Percentiles rank a stretch among this genome's conserved stretches.
These are phyloP conservation scores for Harrya chromipes DNA, from an alignment of 768 basidiomycete species.

Conservation along the genomic window DNA sequence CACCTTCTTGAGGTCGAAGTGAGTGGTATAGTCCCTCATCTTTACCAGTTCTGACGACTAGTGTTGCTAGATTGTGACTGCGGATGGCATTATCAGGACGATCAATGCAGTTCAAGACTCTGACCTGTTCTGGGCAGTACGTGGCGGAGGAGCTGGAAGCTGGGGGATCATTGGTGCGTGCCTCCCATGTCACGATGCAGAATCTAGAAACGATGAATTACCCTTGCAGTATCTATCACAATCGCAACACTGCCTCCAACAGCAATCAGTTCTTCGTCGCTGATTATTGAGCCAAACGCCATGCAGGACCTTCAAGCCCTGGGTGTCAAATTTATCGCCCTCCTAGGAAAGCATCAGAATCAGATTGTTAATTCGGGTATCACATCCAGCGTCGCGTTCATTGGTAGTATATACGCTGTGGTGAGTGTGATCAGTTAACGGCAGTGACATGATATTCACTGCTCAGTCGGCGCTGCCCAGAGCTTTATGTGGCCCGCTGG, in stretches of 20 bases:
- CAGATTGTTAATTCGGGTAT: slow-evolving; percentile 13
- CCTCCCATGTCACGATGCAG: neutral
- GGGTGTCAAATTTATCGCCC: slow-evolving; percentile 17
- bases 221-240: slow-evolving; percentile 16
- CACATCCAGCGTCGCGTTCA: neutral
- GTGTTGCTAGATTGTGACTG: slow-evolving; percentile 33
- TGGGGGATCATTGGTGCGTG: slow-evolving; percentile 42
- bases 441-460: too few species aligned
- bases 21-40: neutral
- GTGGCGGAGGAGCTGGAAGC: slow-evolving; percentile 52
- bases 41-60: neutral
- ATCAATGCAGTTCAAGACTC: slow-evolving; percentile 41
- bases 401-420: neutral
- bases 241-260: slow-evolving; percentile 9
- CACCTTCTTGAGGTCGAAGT: slow-evolving; percentile 43
- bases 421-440: too few species aligned
- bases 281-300: slow-evolving; percentile 9
- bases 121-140: slow-evolving; percentile 54
- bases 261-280: slow-evolving; percentile 10
- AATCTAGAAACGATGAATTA: too few species aligned
- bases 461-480: too few species aligned
- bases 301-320: slow-evolving; percentile 10
- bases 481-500: slow-evolving; percentile 14
- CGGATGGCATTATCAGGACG: slow-evolving; percentile 36
- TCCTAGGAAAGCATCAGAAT: slow-evolving; percentile 21